Percentiles rank a stretch among this genome's conserved stretches.
These are phyloP conservation scores for Lasiodiplodia hormozganensis DNA, from an alignment of 2,329 filamentous ascomycete species.

Conservation along the genomic window DNA sequence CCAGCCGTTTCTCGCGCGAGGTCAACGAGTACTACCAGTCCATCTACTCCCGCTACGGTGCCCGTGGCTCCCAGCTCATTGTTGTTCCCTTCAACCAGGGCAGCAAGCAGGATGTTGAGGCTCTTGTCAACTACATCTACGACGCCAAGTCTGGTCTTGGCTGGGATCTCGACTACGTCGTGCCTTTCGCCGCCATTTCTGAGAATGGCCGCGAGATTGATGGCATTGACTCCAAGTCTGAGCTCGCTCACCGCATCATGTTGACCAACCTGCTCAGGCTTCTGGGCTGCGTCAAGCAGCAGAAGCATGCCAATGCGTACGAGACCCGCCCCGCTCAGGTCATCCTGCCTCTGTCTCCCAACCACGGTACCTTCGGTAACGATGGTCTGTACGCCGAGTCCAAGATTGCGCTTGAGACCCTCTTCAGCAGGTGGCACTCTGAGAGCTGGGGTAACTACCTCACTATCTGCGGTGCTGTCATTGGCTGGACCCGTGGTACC, in stretches of 20 bases:
- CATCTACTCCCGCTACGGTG: slow-evolving; percentile 95
- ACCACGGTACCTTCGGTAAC: slow-evolving; percentile 97
- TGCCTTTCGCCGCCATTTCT: slow-evolving; percentile 96
- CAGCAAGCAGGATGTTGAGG: slow-evolving; percentile 97
- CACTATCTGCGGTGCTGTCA: slow-evolving; percentile 96
- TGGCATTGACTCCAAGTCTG: slow-evolving; percentile 93
- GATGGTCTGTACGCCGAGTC: slow-evolving; percentile 98
- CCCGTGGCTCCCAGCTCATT: slow-evolving; percentile 92
- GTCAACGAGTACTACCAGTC: slow-evolving; percentile 99
- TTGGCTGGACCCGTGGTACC: slow-evolving; percentile 98
- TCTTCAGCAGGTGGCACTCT: slow-evolving; percentile 98
- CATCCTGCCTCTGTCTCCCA: slow-evolving; percentile 92
- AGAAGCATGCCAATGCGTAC: slow-evolving; percentile 86
- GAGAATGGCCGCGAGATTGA: slow-evolving; percentile 98
- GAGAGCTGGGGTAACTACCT: slow-evolving; percentile 98
- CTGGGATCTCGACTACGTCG: slow-evolving; percentile 96
- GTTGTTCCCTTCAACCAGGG: slow-evolving; percentile 99
- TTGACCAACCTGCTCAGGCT: slow-evolving; percentile 94
- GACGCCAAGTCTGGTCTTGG: slow-evolving; percentile 94
- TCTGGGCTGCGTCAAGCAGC: slow-evolving; percentile 85
- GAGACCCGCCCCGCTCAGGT: slow-evolving; percentile 97
- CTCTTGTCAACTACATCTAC: slow-evolving; percentile 94
- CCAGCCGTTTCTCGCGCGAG: slow-evolving; percentile 92
- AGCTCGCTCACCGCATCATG: slow-evolving; percentile 98
- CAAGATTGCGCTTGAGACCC: slow-evolving; percentile 93